A percentile compares a stretch with the other conserved stretches of the same genome.
Evolutionary conservation across 495 filamentous ascomycete species (phyloP).

Genomic region (Entonaema liquescens): DNA sequence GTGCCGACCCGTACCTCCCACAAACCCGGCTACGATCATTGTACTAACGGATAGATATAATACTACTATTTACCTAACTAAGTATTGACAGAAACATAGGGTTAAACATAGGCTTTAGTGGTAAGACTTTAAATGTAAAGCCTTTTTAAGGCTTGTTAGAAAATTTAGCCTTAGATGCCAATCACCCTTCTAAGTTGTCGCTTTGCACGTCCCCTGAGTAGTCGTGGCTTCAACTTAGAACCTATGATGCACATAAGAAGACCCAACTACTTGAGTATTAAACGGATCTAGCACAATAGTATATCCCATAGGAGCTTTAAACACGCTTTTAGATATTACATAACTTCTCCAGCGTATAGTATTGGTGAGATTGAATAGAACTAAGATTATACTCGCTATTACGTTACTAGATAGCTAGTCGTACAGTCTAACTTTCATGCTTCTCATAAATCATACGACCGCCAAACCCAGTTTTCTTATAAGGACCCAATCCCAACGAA

Average conservation of each 20-base stretch:
- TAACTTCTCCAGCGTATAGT: not conserved
- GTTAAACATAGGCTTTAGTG: not conserved
- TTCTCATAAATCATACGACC: not conserved
- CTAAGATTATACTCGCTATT: constrained; percentile 16
- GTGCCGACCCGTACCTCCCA: not conserved
- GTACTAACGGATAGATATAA: not conserved
- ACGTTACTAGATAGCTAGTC: not conserved
- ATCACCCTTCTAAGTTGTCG: not conserved
- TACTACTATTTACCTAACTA: not conserved
- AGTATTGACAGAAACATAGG: not conserved
- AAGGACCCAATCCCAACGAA: not conserved
- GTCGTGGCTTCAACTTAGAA: not conserved
- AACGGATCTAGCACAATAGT: not conserved
- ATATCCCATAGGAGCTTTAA: not conserved
- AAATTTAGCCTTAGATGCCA: not conserved
- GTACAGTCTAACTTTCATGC: not conserved
- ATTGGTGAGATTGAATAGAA: not conserved
- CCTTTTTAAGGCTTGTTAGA: not conserved
- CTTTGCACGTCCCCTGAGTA: not conserved
- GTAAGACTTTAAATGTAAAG: not conserved
- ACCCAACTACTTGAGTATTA: not conserved
- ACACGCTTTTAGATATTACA: not conserved
- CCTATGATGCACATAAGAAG: not conserved
- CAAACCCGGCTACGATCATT: not conserved
- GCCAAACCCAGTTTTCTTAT: not conserved